Percentiles rank a stretch among this genome's conserved stretches.
Conservation (phyloP, 2,329 filamentous ascomycete genomes). For the Sarocladiaceae sp. region DNA sequence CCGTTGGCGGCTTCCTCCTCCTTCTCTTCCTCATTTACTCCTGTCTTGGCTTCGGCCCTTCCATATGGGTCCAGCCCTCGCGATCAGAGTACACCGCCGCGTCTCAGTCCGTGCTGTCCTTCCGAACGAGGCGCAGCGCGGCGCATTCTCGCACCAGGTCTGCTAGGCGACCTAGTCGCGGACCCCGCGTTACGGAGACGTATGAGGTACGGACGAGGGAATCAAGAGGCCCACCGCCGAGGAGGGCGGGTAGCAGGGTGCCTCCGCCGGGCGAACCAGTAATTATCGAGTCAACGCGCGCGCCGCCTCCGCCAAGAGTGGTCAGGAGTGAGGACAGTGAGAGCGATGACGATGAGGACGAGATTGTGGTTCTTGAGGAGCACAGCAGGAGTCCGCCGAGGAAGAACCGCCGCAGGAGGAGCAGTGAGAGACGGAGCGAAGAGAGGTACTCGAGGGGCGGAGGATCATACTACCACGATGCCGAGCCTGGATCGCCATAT, state of each 20-base stretch:
- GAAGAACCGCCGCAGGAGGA: constrained; percentile 16
- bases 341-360: constrained; percentile 28
- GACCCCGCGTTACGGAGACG: constrained; percentile 19
- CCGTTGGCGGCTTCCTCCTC: constrained; percentile 44
- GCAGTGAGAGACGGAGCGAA: constrained; percentile 12
- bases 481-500: constrained; percentile 5
- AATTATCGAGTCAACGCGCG: constrained; percentile 21
- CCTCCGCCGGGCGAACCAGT: not conserved
- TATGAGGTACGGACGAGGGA: constrained; percentile 21
- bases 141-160: constrained; percentile 9
- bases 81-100: constrained; percentile 9
- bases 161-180: constrained; percentile 11
- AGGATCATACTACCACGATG: constrained; percentile 3
- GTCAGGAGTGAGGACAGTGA: constrained; percentile 12
- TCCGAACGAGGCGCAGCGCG: constrained; percentile 11
- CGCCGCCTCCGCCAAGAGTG: constrained; percentile 3
- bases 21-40: constrained; percentile 46
- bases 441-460: constrained; percentile 5
- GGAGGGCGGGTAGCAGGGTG: constrained; percentile 9
- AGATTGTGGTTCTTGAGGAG: constrained; percentile 32
- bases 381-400: constrained; percentile 22
- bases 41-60: constrained; percentile 36
- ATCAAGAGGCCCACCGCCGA: constrained; percentile 8
- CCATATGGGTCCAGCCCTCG: constrained; percentile 4
- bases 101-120: constrained; percentile 14